Evolutionary conservation across 2,329 filamentous ascomycete genomes (phyloP).

Genomic region (Colletotrichum lindemuthianum): DNA sequence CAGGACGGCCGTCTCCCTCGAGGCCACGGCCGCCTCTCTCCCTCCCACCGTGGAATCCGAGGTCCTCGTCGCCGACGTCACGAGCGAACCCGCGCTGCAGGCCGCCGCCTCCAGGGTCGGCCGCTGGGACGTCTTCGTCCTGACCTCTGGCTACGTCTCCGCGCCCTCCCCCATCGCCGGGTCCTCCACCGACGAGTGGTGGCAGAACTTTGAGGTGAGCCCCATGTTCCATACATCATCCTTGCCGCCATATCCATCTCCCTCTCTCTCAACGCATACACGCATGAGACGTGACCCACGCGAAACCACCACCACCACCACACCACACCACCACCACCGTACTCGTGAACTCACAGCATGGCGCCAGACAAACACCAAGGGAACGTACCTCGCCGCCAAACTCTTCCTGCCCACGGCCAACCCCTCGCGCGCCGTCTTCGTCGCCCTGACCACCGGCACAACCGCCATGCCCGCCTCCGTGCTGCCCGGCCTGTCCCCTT

Average conservation of each 20-base stretch:
- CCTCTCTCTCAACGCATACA: not conserved
- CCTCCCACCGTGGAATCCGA: slow-evolving; percentile 19
- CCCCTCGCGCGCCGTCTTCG: slow-evolving; percentile 33
- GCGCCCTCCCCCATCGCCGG: slow-evolving; percentile 31
- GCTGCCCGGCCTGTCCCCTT: slow-evolving; percentile 35
- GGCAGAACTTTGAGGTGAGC: slow-evolving; percentile 40
- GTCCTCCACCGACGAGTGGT: slow-evolving; percentile 38
- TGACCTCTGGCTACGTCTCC: slow-evolving; percentile 35
- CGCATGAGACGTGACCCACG: too few relatives aligned
- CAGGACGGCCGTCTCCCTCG: slow-evolving; percentile 46
- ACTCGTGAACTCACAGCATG: slow-evolving; percentile 1
- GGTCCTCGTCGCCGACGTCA: slow-evolving; percentile 22
- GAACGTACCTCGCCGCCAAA: slow-evolving; percentile 54
- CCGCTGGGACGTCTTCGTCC: slow-evolving; percentile 36
- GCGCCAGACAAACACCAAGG: slow-evolving; percentile 60
- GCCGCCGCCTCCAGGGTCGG: slow-evolving; percentile 30
- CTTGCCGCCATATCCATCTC: slow-evolving; percentile 2
- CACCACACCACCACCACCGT: not conserved
- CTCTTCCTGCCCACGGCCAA: slow-evolving; percentile 55
- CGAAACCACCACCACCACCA: not conserved
- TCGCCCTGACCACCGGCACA: slow-evolving; percentile 38
- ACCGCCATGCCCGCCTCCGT: slow-evolving; percentile 35
- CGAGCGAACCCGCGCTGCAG: slow-evolving; percentile 14
- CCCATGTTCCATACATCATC: not conserved
- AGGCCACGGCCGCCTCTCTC: slow-evolving; percentile 39